Conservation (phyloP, 768 basidiomycete species). For the Naematelia encephala region DNA sequence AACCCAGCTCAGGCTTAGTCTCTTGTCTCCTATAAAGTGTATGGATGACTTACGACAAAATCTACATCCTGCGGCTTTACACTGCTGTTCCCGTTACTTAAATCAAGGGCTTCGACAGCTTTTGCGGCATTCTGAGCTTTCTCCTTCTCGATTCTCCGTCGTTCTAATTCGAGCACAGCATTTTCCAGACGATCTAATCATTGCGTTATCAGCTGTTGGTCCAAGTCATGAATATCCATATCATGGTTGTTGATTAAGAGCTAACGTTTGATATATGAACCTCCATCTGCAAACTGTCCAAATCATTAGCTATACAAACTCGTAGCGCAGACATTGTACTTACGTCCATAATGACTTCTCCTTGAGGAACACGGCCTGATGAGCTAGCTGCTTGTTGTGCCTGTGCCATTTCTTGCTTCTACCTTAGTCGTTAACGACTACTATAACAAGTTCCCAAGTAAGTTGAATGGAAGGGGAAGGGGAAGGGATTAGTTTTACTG, state of each 20-base stretch:
- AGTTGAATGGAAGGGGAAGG: no score
- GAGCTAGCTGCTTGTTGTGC: conserved; percentile 33
- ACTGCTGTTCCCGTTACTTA: conserved; percentile 11
- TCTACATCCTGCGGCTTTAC: conserved; percentile 39
- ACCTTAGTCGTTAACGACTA: no score
- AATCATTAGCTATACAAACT: background rate
- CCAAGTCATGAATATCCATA: no score
- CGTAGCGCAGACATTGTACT: conserved; percentile 10
- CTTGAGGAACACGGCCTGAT: conserved; percentile 40
- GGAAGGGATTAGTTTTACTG: background rate
- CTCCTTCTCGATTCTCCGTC: conserved; percentile 32
- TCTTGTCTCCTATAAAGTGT: no score
- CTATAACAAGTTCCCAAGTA: no score
- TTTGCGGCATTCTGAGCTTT: conserved; percentile 38
- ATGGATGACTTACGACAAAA: conserved; percentile 30
- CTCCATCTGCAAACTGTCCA: conserved; percentile 42
- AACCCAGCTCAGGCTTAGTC: background rate
- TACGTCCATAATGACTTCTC: conserved; percentile 45
- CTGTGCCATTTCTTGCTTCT: background rate
- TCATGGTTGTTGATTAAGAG: background rate
- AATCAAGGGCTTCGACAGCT: conserved; percentile 36
- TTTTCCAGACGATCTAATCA: conserved; percentile 31
- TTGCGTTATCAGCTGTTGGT: background rate
- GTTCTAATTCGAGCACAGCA: conserved; percentile 36
- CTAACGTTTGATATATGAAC: conserved; percentile 42